Base-by-base conservation (phyloP, 768 basidiomycete genomes). In the Hemileccinum rubropunctum region DNA sequence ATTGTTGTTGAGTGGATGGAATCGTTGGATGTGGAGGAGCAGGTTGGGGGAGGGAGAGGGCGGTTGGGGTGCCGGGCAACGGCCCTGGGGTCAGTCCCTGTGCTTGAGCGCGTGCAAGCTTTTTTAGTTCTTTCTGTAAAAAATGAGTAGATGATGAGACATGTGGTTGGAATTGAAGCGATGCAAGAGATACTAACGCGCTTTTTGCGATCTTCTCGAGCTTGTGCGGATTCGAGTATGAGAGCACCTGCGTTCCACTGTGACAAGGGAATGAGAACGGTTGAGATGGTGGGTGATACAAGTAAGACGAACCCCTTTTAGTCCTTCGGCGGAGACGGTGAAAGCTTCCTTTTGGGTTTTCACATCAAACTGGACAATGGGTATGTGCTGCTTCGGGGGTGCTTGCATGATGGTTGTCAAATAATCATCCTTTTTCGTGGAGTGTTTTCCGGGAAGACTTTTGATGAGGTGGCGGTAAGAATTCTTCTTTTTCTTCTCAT, bases 401-500 rank as follows among this genome's bases (percentile, higher is more conserved):
- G 76, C 73, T 57, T 79, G 74, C 73, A 90, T 86, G 55, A 81
- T 80, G 1, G 71, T 80, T 34, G 74, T 75, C 43, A 91, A 67
- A 66, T 81, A 88, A 51, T 85, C 82, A 58, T 91, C 88, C 65
- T 85, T 91, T 73, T 87, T 88, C 75, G 80, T 75, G 26, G 87
- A 86, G 56, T 90, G 88, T 65, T 89, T 90, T 51, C 88, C 88
- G 54, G 86, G 86, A 40, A 86, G 73, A 50, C 78, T 81, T 72
- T 83, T 87, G 59, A 90, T 86, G 47, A 89, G 77, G 59, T 88
- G 83, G 58, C 81, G 86, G 60, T 89, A 90, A 50, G 71, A 81
- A 58, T 87, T 87, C 75, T 84, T 86, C 73, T 78, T 82, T 78
- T 84, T 89, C 77, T 73, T 75, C 51, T 86, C 82, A 15, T 74